A percentile compares a stretch with the other conserved stretches of the same genome.
Evolutionary conservation across 2,329 filamentous ascomycete genomes (phyloP).

Genomic region (Chrysoporthe puriensis): DNA sequence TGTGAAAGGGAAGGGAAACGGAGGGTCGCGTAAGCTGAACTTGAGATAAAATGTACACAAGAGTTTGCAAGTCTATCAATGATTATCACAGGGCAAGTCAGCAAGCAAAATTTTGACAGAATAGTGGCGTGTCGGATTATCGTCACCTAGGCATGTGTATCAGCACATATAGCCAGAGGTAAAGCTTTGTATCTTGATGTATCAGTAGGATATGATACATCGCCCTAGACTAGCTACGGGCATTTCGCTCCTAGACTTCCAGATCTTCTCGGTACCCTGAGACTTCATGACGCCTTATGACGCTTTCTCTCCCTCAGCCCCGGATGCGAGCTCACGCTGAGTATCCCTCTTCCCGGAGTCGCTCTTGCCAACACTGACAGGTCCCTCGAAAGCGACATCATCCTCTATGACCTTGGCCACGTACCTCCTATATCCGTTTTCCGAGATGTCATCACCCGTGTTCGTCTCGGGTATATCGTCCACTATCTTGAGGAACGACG

Average conservation of each 20-base stretch:
- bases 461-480: constrained; percentile 2
- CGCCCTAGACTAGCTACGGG: no score
- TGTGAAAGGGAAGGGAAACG: neutral
- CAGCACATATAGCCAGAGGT: no score
- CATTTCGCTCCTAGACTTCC: neutral
- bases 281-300: neutral
- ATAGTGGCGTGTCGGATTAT: no score
- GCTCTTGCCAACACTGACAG: neutral
- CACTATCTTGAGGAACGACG: neutral
- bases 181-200: no score
- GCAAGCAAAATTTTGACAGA: no score
- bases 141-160: no score
- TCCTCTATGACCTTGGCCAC: constrained; percentile 10
- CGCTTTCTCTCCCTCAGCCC: neutral
- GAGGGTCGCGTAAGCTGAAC: neutral
- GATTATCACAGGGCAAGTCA: no score
- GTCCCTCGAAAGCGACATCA: neutral
- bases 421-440: neutral
- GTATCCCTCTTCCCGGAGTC: neutral
- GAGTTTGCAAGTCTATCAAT: neutral
- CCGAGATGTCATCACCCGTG: neutral
- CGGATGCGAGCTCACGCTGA: neutral
- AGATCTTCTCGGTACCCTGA: neutral
- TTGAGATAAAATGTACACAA: neutral
- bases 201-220: no score